These are phyloP conservation scores for Sugiyamaella lignohabitans DNA, from an alignment of 805 yeast genomes.

Conservation along the genomic window DNA sequence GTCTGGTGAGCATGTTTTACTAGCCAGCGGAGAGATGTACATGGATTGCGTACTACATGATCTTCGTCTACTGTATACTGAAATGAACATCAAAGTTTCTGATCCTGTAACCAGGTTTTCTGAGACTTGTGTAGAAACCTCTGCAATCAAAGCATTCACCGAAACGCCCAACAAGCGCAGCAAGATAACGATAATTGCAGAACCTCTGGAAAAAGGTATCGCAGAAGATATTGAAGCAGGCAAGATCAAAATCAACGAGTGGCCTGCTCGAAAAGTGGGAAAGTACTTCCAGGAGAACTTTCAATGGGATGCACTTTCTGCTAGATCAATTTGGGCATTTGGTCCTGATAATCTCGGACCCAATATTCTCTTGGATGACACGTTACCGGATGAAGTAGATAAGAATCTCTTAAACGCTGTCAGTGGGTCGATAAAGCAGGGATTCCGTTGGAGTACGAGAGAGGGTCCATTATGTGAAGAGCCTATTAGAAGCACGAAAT, in stretches of 20 bases:
- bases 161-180: constrained; percentile 50
- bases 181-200: constrained; percentile 64
- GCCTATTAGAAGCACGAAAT: constrained; percentile 60
- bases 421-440: constrained; percentile 58
- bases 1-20: constrained; percentile 75
- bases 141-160: constrained; percentile 62
- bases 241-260: constrained; percentile 26
- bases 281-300: constrained; percentile 50
- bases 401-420: constrained; percentile 40
- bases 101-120: constrained; percentile 75
- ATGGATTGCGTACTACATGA: constrained; percentile 80
- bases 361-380: constrained; percentile 60
- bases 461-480: constrained; percentile 96
- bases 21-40: constrained; percentile 84
- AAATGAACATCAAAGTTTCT: constrained; percentile 70
- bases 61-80: constrained; percentile 55
- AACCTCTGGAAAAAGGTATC: constrained; percentile 58
- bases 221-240: constrained; percentile 51
- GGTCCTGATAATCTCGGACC: constrained; percentile 53
- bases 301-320: constrained; percentile 77
- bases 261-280: constrained; percentile 42
- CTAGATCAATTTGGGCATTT: constrained; percentile 76
- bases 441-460: constrained; percentile 73
- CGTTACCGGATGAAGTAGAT: constrained; percentile 64
- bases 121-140: constrained; percentile 64